These are phyloP conservation scores for Entrophospora sp. DNA, from an alignment of 192 early-diverging fungal species.

Conservation along the genomic window DNA sequence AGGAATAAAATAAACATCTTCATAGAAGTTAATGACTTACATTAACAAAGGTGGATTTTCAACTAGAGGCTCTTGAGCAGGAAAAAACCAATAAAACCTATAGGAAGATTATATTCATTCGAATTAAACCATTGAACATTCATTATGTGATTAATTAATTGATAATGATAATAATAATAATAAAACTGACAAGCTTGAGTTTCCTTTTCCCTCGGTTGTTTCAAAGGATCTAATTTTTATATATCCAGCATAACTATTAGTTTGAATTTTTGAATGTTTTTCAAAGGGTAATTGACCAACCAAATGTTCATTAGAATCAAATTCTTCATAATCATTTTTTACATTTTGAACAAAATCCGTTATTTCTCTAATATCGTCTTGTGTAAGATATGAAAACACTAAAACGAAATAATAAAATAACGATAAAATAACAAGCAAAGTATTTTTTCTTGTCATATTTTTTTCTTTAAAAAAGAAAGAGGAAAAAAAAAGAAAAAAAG, in stretches of 20 bases:
- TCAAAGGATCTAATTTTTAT: conserved; percentile 46
- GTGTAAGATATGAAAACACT: too few relatives aligned
- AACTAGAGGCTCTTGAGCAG: conserved; percentile 50
- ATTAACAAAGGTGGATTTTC: conserved; percentile 59
- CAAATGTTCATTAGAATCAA: too few relatives aligned
- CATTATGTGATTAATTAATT: neutral
- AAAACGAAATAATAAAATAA: too few relatives aligned
- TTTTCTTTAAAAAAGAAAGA: too few relatives aligned
- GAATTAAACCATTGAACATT: neutral
- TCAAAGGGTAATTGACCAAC: conserved; percentile 48
- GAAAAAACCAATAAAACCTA: conserved; percentile 76
- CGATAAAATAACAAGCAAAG: too few relatives aligned
- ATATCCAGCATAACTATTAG: conserved; percentile 48
- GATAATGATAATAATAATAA: neutral
- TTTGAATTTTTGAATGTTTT: too few relatives aligned
- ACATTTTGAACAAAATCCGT: too few relatives aligned
- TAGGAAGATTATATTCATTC: too few relatives aligned
- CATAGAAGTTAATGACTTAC: conserved; percentile 25
- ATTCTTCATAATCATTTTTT: too few relatives aligned
- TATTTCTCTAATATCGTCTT: too few relatives aligned
- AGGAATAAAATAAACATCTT: neutral
- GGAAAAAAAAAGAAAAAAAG: too few relatives aligned
- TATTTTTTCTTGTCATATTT: too few relatives aligned
- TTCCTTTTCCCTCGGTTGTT: conserved; percentile 28
- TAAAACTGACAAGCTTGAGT: conserved; percentile 33